These are phyloP conservation scores for Phyllosticta ampelicida DNA, from an alignment of 2,329 filamentous ascomycete species.

Conservation along the genomic window DNA sequence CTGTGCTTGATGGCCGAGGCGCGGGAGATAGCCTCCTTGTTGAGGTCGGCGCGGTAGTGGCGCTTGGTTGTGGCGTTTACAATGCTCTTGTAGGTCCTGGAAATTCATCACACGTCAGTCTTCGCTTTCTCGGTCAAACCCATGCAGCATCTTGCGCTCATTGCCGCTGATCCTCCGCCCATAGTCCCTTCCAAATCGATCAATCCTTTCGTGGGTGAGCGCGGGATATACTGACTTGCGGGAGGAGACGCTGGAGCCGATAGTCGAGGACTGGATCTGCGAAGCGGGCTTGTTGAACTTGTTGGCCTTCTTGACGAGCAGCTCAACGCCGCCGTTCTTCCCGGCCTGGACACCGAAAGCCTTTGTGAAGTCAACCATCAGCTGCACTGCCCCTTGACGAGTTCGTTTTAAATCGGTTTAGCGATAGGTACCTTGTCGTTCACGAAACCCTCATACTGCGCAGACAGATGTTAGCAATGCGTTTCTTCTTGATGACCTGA, in stretches of 20 bases:
- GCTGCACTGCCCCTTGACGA: no score
- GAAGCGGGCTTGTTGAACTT: constrained; percentile 63
- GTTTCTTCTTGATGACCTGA: background rate
- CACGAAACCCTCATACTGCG: constrained; percentile 78
- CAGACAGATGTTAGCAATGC: constrained; percentile 17
- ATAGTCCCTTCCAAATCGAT: background rate
- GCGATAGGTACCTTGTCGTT: constrained; percentile 68
- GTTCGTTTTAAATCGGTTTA: no score
- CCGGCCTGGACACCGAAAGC: constrained; percentile 68
- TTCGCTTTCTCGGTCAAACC: background rate
- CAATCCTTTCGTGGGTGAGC: background rate
- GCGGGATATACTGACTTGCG: constrained; percentile 57
- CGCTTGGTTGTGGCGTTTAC: constrained; percentile 73
- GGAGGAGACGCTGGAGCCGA: constrained; percentile 60
- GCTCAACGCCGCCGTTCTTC: constrained; percentile 68
- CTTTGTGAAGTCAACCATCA: constrained; percentile 32
- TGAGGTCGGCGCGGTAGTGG: constrained; percentile 58
- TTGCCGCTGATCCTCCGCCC: background rate
- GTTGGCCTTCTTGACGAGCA: constrained; percentile 76
- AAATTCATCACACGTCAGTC: constrained; percentile 6
- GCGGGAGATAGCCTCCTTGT: constrained; percentile 63
- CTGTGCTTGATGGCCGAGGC: constrained; percentile 74
- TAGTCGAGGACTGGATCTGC: constrained; percentile 53
- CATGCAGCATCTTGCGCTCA: no score
- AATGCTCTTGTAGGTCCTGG: constrained; percentile 78